Evolutionary conservation across 768 basidiomycete genomes (phyloP), one percentile per base, ranked within the genome.

Genomic region (Coprinellus micaceus): DNA sequence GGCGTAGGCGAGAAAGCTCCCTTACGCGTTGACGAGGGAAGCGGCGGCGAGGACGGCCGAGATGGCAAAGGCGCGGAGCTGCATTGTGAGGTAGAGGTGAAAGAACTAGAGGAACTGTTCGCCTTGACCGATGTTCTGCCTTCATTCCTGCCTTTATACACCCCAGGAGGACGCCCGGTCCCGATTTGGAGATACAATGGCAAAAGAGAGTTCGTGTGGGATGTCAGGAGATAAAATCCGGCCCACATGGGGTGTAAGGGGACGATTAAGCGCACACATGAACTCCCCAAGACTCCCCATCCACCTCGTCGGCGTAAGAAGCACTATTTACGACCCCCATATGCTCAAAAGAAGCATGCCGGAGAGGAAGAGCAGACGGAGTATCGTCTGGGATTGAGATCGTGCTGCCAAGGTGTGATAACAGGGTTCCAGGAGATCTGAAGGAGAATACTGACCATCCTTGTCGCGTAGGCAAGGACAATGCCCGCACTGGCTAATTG

Each of bases 31-130:
- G 29, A 72, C 53, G 11, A 68, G 67, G 13, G 59, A 54, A 44
- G 66, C 60, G n/a, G 61, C 65, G 39, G 66, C 61, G 43, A 74
- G 62, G 28, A 75, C 53, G 40, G 72, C 45, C 57, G 60, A 61
- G 58, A 70, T 56, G 41, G 64, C 52, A 37, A 65, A 63, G 55
- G 62, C 56, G 58, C 71, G 68, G 65, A 73, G 21, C 33, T 51
- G 49, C 49, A 51, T 51, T 69, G 43, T 52, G 58, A 54, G 19
- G 30, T 13, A 52, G 24, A 33, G 47, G 26, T 43, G 24, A 25
- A 53, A 36, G 22, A 9, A 36, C 40, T 11, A 17, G 46, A 52
- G 25, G 36, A 48, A 55, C 53, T 36, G 24, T 48, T 33, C 33
- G 41, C n/a, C 48, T 43, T 52, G 49, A 26, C 22, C n/a, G 36